Conservation (phyloP, 768 basidiomycete species). For the Tulasnella sp. region DNA sequence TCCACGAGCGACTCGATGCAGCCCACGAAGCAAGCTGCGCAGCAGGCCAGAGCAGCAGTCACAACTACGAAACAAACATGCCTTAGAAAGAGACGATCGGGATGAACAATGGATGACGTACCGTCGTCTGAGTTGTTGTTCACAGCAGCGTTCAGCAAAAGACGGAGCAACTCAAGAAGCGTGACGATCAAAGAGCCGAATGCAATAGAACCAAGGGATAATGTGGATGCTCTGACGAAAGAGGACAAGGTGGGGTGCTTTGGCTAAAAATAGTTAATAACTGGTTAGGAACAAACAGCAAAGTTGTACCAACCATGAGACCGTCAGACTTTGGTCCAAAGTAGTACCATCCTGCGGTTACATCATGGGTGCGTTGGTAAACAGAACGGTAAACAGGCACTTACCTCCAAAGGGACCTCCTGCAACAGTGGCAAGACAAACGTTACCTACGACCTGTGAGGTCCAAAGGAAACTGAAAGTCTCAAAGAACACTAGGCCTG, state of each 20-base stretch:
- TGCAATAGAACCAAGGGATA: slow-evolving; percentile 73
- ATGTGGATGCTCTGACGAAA: slow-evolving; percentile 60
- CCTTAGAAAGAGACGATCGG: not conserved
- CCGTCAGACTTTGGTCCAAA: slow-evolving; percentile 60
- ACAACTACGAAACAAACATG: slow-evolving; percentile 36
- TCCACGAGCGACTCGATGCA: slow-evolving; percentile 56
- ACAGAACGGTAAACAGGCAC: slow-evolving; percentile 15
- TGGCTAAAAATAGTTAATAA: slow-evolving; percentile 33
- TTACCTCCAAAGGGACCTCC: slow-evolving; percentile 58
- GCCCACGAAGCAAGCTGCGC: slow-evolving; percentile 64
- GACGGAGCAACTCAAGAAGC: slow-evolving; percentile 51
- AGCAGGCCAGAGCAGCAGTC: slow-evolving; percentile 61
- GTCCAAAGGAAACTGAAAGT: slow-evolving; percentile 82
- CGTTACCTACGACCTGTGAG: slow-evolving; percentile 68
- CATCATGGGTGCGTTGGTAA: not conserved
- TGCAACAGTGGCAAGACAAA: slow-evolving; percentile 65
- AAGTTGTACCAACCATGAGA: slow-evolving; percentile 37
- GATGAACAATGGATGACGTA: slow-evolving; percentile 29
- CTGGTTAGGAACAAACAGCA: not conserved
- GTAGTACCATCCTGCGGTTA: slow-evolving; percentile 53
- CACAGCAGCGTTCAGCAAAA: slow-evolving; percentile 46
- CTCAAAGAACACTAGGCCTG: slow-evolving; percentile 64
- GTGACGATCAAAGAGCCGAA: slow-evolving; percentile 80
- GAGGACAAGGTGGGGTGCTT: slow-evolving; percentile 45
- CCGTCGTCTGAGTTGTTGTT: slow-evolving; percentile 51